Evolutionary conservation across 2,329 filamentous ascomycete genomes (phyloP).

Genomic region (Intubia oerlemansii): DNA sequence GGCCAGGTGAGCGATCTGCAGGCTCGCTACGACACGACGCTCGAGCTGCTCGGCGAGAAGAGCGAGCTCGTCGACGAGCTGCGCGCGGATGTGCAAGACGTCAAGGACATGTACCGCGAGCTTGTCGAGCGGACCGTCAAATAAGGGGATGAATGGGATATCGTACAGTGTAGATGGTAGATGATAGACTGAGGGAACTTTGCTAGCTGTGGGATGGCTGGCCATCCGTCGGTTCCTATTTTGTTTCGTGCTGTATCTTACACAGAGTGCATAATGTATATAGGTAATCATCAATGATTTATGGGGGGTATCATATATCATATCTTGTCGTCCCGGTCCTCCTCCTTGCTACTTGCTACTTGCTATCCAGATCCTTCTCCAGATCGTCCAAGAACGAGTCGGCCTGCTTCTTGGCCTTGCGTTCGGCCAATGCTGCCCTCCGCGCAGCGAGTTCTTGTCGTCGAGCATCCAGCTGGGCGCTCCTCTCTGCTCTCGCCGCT

Average conservation of each 20-base stretch:
- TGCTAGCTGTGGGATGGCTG: too few relatives aligned
- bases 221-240: too few relatives aligned
- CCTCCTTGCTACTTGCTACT: too few relatives aligned
- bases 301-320: too few relatives aligned
- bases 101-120: conserved; percentile 93
- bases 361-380: too few relatives aligned
- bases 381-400: conserved; percentile 16
- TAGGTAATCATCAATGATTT: too few relatives aligned
- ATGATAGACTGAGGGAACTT: too few relatives aligned
- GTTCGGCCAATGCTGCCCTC: conserved; percentile 32
- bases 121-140: conserved; percentile 72
- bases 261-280: too few relatives aligned
- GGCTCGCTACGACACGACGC: conserved; percentile 65
- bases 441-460: conserved; percentile 42
- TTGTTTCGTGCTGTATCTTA: too few relatives aligned
- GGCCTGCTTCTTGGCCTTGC: conserved; percentile 16
- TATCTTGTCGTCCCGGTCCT: too few relatives aligned
- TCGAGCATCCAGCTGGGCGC: conserved; percentile 39
- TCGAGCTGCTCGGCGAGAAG: conserved; percentile 93
- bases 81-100: conserved; percentile 66
- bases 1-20: conserved; percentile 44
- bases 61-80: conserved; percentile 88
- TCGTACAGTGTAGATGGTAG: too few relatives aligned
- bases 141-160: too few relatives aligned
- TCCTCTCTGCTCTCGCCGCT: conserved; percentile 30